Conservation (phyloP, 1,284 basidiomycete species). For the Heterobasidion irregulare region DNA sequence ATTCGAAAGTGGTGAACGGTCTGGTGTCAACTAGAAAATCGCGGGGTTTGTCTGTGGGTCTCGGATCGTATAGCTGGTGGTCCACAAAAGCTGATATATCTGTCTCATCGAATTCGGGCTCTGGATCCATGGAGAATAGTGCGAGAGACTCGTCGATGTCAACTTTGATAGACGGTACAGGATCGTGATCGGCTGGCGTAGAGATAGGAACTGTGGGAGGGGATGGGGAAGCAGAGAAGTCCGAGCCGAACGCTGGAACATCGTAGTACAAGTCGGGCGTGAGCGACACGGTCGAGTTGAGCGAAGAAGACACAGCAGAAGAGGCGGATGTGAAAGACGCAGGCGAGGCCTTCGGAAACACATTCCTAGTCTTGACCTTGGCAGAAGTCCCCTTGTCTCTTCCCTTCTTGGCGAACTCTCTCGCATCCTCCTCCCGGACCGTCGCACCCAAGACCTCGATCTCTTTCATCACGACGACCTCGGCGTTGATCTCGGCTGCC, state of each 20-base stretch:
- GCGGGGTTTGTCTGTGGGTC: not conserved
- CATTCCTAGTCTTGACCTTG: not conserved
- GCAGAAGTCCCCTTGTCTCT: constrained; percentile 16
- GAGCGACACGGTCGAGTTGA: not conserved
- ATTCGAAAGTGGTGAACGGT: not conserved
- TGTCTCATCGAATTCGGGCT: constrained; percentile 23
- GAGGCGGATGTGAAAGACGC: not conserved
- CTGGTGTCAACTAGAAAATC: not conserved
- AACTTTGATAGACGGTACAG: constrained; percentile 9
- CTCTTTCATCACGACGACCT: constrained; percentile 82
- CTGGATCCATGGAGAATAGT: constrained; percentile 42
- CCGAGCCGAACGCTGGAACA: not conserved
- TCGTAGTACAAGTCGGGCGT: not conserved
- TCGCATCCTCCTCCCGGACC: constrained; percentile 3
- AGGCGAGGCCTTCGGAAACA: not conserved
- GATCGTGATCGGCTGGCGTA: constrained; percentile 1
- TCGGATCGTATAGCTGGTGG: constrained; percentile 6
- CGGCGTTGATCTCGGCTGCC: constrained; percentile 88
- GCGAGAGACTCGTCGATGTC: constrained; percentile 25
- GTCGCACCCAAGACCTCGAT: constrained; percentile 44
- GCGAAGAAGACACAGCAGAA: not conserved
- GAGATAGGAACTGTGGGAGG: constrained; percentile 17
- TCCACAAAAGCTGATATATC: constrained; percentile 10
- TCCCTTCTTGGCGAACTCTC: constrained; percentile 22
- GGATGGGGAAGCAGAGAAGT: constrained; percentile 6